Base-by-base conservation (phyloP, 1,139 yeast species). In the Kodamaea sp. region DNA sequence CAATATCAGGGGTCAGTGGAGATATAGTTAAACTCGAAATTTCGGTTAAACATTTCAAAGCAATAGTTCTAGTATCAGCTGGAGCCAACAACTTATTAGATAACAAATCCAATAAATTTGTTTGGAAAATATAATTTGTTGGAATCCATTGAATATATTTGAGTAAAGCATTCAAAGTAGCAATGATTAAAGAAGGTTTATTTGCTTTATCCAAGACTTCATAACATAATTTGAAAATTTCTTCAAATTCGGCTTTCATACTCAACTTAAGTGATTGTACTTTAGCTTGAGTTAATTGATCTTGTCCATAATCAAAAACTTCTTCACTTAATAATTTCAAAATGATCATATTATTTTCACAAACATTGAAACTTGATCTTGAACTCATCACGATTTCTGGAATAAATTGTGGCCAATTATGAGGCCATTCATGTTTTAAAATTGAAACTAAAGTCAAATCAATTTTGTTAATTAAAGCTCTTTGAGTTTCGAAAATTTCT, bases 341-440 rank as follows among this genome's bases (percentile, higher is more conserved):
- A 45, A 94, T 90, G 48, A 83, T 81, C 97, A 92, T 92, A 63
- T 92, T 92, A 66, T 92, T 92, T 63, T 92, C 98, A 68, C 98
- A 94, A 36, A 92, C 96, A 54, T 89, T 90, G 62, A 85, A 79
- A 31, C 95, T 84, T 12, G 94, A 80, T 47, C 88, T 79, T 38
- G 95, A 84, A 48, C 95, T 83, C 47, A 76, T 76, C 32, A 92
- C 94, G 46, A 92, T 78, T 60, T 94, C 98, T 9, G 97, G 96
- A 39, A 92, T 84, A 55, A 94, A 92, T 53, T 85, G 87, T 20
- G 97, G 97, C 99, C 99, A 92, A 58, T 89, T 86, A 52, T 83
- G 89, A 30, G 99, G 99, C 99, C 99, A 92, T 60, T 92, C 99
- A 64, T 94, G 97, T 59, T 92, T 92, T 56, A 92, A 78, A 38